Conservation (phyloP, 768 basidiomycete genomes). For the Dacryopinax primogenitus region DNA sequence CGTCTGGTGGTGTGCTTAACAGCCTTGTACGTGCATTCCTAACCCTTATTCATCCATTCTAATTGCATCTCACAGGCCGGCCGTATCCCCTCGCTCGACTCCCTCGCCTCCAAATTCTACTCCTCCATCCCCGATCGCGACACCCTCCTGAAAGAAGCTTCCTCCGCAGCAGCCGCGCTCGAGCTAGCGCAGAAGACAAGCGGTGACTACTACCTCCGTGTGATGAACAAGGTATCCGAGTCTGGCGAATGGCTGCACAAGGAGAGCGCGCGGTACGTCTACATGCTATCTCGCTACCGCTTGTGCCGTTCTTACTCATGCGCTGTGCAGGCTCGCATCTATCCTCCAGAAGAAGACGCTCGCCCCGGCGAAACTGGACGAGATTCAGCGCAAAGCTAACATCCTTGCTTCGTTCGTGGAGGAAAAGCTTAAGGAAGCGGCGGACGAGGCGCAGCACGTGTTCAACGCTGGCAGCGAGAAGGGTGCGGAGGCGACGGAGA, state of each 20-base stretch:
- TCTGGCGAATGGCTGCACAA: slow-evolving; percentile 67
- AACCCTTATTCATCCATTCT: not conserved
- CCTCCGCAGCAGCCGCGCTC: slow-evolving; percentile 36
- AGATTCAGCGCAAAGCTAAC: slow-evolving; percentile 86
- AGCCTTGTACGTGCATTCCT: slow-evolving; percentile 28
- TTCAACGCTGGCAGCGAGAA: slow-evolving; percentile 10
- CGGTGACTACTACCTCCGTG: slow-evolving; percentile 68
- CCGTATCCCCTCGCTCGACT: slow-evolving; percentile 62
- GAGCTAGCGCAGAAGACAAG: slow-evolving; percentile 29
- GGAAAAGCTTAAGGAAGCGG: slow-evolving; percentile 23
- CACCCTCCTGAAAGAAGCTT: slow-evolving; percentile 54
- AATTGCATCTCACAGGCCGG: slow-evolving; percentile 49
- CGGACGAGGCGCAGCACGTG: slow-evolving; percentile 22
- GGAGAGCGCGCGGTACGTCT: slow-evolving; percentile 63
- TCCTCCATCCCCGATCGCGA: slow-evolving; percentile 43
- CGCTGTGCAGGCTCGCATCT: slow-evolving; percentile 52
- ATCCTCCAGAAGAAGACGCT: slow-evolving; percentile 72
- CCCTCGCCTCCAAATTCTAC: slow-evolving; percentile 63
- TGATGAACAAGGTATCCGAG: slow-evolving; percentile 76
- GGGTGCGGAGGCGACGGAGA: slow-evolving; percentile 8
- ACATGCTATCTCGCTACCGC: not conserved
- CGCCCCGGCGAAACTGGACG: slow-evolving; percentile 68
- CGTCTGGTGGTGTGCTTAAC: slow-evolving; percentile 67
- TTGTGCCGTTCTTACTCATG: too few relatives aligned
- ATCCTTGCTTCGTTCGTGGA: slow-evolving; percentile 52